Evolutionary conservation across 768 basidiomycete species (phyloP).

Genomic region (Kwoniella sp.): DNA sequence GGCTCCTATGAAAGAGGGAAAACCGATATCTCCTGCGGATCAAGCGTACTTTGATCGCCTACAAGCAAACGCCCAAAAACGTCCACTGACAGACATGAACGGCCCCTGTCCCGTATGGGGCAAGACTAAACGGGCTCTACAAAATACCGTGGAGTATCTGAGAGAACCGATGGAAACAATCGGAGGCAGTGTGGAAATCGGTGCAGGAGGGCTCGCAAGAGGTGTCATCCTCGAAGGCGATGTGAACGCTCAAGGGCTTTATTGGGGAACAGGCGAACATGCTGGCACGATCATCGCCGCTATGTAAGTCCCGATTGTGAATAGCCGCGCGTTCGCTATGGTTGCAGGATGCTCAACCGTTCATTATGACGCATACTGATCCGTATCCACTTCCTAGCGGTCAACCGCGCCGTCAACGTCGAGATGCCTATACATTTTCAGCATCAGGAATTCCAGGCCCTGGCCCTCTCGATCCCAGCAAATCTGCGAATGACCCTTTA

Average conservation of each 20-base stretch:
- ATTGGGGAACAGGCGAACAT: constrained; percentile 39
- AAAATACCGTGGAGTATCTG: constrained; percentile 41
- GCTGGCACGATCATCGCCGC: constrained; percentile 39
- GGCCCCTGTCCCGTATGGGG: constrained; percentile 49
- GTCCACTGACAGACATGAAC: constrained; percentile 24
- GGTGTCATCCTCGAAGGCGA: constrained; percentile 49
- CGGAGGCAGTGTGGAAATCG: constrained; percentile 48
- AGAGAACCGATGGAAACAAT: constrained; percentile 35
- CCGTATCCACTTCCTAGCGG: too few species aligned
- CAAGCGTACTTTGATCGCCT: constrained; percentile 32
- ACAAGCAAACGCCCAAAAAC: constrained; percentile 29
- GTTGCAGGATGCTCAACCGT: too few species aligned
- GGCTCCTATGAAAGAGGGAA: background rate
- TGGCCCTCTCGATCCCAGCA: too few species aligned
- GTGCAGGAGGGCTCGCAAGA: constrained; percentile 45
- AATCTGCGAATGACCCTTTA: background rate
- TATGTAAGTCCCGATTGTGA: constrained; percentile 50
- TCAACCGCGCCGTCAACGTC: constrained; percentile 12
- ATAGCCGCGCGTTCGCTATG: too few species aligned
- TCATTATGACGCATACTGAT: background rate
- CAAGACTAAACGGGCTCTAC: constrained; percentile 33
- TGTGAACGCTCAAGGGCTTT: constrained; percentile 25
- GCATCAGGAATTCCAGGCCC: too few species aligned
- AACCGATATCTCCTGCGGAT: constrained; percentile 22
- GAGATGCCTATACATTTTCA: too few species aligned